Evolutionary conservation across 2,329 filamentous ascomycete genomes (phyloP), one percentile per base, ranked within the genome.

Genomic region (Calonectria hongkongensis): DNA sequence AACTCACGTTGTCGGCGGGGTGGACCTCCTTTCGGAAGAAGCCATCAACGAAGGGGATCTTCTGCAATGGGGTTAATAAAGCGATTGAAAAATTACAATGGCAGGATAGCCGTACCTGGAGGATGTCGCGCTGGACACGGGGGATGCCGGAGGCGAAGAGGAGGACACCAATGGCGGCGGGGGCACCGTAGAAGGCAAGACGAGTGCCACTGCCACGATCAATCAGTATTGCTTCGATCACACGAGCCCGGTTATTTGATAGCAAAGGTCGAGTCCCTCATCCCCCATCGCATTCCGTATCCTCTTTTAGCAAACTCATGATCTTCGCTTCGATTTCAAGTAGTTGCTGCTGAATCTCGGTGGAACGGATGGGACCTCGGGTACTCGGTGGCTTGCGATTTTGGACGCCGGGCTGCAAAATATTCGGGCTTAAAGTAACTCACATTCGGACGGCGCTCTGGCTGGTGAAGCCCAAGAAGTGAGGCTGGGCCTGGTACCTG

Each of bases 121-220:
- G 87, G 75, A 93, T 86, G 79, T 93, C 92, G 60, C 81, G 82
- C 83, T 90, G 86, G 76, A 93, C 85, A 82, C 87, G 88, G 76
- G 92, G 92, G 62, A 93, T 88, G 77, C 91, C 91, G 48, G 90
- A 92, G 76, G 89, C 86, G 82, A 86, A 91, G 87, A 89, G 91
- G 78, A 92, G 87, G 75, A 91, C 85, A 75, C 85, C 89, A 75
- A 91, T 87, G 78, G 88, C 88, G 73, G 89, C 89, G 71, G 90
- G 89, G 73, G 85, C 90, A 72, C 90, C 90, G 80, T 91, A 91
- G 68, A 87, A 85, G 71, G 86, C 90, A 62, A 88, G 77, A 75
- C 87, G 89, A 74, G 89, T 68, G 73, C 87, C 88, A 74, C 91
- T 92, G 74, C 74, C 27, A 43, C 41, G 63, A 62, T 54, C 16